These are phyloP conservation scores for Geranium rotundifolium DNA, from an alignment of 345 rosid species.

Conservation along the genomic window DNA sequence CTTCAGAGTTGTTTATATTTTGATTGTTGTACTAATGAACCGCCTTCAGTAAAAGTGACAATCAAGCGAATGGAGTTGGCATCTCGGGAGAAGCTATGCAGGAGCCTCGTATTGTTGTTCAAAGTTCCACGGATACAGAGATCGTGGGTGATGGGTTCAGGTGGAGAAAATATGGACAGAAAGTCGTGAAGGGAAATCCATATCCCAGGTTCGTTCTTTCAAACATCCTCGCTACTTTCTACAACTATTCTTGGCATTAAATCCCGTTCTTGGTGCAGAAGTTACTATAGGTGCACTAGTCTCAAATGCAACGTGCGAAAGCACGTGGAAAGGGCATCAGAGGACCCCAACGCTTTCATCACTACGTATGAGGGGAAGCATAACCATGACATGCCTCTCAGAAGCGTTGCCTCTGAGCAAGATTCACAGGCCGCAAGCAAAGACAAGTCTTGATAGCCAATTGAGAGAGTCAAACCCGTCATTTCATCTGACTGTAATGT, in stretches of 20 bases:
- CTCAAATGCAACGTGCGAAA: conserved; percentile 74
- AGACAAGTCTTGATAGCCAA: conserved; percentile 11
- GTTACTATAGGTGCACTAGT: conserved; percentile 88
- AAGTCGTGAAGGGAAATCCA: conserved; percentile 87
- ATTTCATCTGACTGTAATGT: too few relatives aligned
- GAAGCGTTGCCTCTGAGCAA: conserved; percentile 11
- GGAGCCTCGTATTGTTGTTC: conserved; percentile 24
- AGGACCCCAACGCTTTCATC: conserved; percentile 74
- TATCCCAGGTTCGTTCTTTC: conserved; percentile 55
- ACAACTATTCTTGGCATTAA: too few relatives aligned
- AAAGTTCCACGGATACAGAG: conserved; percentile 58
- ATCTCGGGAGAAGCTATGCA: conserved; percentile 14
- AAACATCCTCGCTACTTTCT: too few relatives aligned
- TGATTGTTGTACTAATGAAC: background rate
- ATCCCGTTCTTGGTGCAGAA: conserved; percentile 28
- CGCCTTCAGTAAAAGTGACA: conserved; percentile 43
- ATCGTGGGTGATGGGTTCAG: conserved; percentile 81
- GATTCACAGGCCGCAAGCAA: conserved; percentile 18
- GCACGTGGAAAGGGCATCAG: conserved; percentile 86
- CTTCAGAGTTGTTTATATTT: too few relatives aligned
- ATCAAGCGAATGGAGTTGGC: conserved; percentile 43
- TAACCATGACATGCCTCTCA: conserved; percentile 69
- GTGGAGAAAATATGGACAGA: conserved; percentile 98
- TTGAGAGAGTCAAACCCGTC: too few relatives aligned
- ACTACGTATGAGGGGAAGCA: conserved; percentile 96